Base-by-base conservation (phyloP, 352 stramenopile species). In the Phytophthora europaea region DNA sequence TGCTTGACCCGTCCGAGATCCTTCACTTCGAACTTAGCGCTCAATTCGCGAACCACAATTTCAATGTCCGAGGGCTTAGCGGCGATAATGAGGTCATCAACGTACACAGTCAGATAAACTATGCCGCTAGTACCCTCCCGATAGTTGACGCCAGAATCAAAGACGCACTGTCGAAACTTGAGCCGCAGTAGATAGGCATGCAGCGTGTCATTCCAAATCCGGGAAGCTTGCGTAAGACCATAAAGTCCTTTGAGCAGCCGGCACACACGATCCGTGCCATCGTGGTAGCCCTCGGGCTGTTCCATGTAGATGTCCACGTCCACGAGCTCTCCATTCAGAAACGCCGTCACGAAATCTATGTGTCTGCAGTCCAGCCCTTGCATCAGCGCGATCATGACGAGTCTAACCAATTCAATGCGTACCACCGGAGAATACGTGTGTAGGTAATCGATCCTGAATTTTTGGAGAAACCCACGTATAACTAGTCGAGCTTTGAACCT, bases 81-180 rank as follows among this genome's bases (percentile, higher is more conserved):
- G 34, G 34, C 22, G 15, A 40, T 40, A 13, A 40, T 40, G 34
- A 57, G 57, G n/a, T 36, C 59, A 36, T 65, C 59, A 2, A 68
- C 51, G n/a, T 68, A 56, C 9, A 68, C 52, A 13, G 62, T 69
- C 16, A 69, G 45, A 26, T 57, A 62, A 20, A 62, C 16, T n/a
- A 56, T 56, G 10, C 52, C 40, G 18, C 20, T 33, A 7, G 16
- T 12, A 31, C 52, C 36, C 23, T 57, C n/a, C 2, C 20, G 8
- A 9, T 48, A 62, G 22, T 58, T 59, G 33, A 67, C 22, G 31
- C 47, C 60, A 38, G 34, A 34, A 52, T 67, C 60, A 52, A 67
- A 67, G 2, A 36, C 22, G 8, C 47, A 67, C 45, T 58, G 48
- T 20, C 47, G 33, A 34, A 58, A 67, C 4, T 57, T 50, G 16